Conservation (phyloP, 164 flowering plant genomes). For the Umbellularia californica region DNA sequence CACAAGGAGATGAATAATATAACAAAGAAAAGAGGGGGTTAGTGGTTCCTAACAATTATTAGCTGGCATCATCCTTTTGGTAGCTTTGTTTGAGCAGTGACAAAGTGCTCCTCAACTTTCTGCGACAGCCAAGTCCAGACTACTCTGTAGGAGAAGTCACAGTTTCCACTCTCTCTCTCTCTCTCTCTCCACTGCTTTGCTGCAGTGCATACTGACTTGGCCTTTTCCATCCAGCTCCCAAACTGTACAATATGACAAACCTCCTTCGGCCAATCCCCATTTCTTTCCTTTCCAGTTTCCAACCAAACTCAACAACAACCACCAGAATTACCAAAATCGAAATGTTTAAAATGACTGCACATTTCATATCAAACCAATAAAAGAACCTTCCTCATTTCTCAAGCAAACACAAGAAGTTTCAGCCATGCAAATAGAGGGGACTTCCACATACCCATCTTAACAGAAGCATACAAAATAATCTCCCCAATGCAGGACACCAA, state of each 20-base stretch:
- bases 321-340: slow-evolving; percentile 12
- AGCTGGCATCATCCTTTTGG: no score
- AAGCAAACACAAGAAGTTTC: slow-evolving; percentile 3
- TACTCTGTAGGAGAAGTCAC: not conserved
- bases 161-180: not conserved
- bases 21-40: no score
- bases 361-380: slow-evolving; percentile 6
- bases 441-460: slow-evolving; percentile 12
- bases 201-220: slow-evolving; percentile 9
- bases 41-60: no score
- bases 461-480: slow-evolving; percentile 1
- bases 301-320: slow-evolving; percentile 17
- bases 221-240: slow-evolving; percentile 14
- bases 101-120: no score
- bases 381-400: slow-evolving; percentile 7
- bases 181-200: not conserved
- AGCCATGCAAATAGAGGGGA: slow-evolving; percentile 11
- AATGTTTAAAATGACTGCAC: not conserved
- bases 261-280: slow-evolving; percentile 13
- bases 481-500: slow-evolving; percentile 5
- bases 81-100: no score
- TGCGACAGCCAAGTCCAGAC: not conserved
- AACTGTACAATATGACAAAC: slow-evolving; percentile 25
- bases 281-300: slow-evolving; percentile 23
- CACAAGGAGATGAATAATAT: no score